A percentile compares a stretch with the other conserved stretches of the same genome.
phyloP scores from a whole-genome alignment of 1,284 basidiomycete species.

The Trichosporon sp. region DNA sequence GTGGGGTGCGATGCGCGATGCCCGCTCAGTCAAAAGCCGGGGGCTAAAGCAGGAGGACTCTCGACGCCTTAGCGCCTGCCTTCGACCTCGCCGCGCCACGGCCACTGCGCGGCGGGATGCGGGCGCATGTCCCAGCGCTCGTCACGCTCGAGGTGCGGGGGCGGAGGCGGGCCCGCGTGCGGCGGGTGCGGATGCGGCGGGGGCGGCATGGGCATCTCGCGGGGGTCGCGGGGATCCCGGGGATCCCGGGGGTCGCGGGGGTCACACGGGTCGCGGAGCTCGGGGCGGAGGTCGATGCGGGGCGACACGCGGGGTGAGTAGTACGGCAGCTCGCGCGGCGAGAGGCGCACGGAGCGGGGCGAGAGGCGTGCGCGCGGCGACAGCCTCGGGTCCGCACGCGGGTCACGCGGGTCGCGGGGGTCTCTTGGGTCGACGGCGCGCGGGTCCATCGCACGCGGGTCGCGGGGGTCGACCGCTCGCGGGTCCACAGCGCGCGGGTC shows the following conservation, averaged over 20 bases:
- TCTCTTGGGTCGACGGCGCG: not conserved
- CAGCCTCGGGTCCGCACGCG: not conserved
- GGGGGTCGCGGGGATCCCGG: not conserved
- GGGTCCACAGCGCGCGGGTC: not conserved
- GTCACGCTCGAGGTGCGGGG: not conserved
- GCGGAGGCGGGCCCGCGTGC: not conserved
- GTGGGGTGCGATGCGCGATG: no score
- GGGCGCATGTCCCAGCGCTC: slow-evolving; percentile 1
- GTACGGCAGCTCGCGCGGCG: not conserved
- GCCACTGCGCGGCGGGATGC: not conserved
- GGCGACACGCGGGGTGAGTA: not conserved
- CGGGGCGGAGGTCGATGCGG: not conserved
- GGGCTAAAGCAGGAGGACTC: not conserved
- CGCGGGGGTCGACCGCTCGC: not conserved
- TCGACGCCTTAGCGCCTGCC: not conserved
- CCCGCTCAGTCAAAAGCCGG: no score
- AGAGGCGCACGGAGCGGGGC: not conserved
- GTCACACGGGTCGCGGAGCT: not conserved
- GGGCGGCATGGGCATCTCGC: not conserved
- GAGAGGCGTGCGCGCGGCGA: not conserved
- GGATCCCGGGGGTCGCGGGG: not conserved
- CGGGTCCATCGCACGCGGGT: not conserved
- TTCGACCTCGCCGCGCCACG: not conserved
- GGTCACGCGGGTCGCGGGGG: not conserved
- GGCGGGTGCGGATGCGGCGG: not conserved